phyloP scores from a whole-genome alignment of 495 filamentous ascomycete species.

The Pyrenula massariospora region DNA sequence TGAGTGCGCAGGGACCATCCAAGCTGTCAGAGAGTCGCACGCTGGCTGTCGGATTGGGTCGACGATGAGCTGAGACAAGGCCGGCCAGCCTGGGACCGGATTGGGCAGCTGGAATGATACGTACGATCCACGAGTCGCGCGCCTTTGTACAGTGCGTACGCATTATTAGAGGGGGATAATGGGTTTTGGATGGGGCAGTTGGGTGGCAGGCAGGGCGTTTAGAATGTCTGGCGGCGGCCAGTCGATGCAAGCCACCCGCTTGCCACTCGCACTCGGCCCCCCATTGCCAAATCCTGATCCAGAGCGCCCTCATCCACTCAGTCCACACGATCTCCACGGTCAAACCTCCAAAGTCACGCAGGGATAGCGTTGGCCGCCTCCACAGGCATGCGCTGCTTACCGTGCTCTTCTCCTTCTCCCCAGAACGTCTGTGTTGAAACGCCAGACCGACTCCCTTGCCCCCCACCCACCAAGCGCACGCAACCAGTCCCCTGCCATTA shows the following conservation, averaged over 20 bases:
- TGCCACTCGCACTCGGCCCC: background rate
- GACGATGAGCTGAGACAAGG: background rate
- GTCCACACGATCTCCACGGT: background rate
- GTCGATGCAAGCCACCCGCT: background rate
- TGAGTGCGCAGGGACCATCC: background rate
- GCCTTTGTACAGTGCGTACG: too few species aligned
- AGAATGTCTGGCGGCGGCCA: background rate
- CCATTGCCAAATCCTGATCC: background rate
- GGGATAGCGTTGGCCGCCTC: background rate
- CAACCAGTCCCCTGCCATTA: background rate
- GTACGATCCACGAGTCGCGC: background rate
- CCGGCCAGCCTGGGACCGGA: background rate
- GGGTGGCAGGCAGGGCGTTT: background rate
- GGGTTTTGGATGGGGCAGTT: background rate
- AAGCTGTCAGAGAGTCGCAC: background rate
- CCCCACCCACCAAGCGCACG: background rate
- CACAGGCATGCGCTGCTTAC: background rate
- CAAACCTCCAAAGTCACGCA: background rate
- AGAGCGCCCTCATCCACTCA: background rate
- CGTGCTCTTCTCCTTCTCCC: too few species aligned
- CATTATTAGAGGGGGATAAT: too few species aligned
- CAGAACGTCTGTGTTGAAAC: background rate
- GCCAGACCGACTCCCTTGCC: background rate
- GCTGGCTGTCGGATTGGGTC: background rate
- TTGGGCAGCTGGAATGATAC: background rate